Percentiles rank a stretch among this genome's conserved stretches.
These are phyloP conservation scores for Dipodascopsis tothii DNA, from an alignment of 805 yeast species.

Conservation along the genomic window DNA sequence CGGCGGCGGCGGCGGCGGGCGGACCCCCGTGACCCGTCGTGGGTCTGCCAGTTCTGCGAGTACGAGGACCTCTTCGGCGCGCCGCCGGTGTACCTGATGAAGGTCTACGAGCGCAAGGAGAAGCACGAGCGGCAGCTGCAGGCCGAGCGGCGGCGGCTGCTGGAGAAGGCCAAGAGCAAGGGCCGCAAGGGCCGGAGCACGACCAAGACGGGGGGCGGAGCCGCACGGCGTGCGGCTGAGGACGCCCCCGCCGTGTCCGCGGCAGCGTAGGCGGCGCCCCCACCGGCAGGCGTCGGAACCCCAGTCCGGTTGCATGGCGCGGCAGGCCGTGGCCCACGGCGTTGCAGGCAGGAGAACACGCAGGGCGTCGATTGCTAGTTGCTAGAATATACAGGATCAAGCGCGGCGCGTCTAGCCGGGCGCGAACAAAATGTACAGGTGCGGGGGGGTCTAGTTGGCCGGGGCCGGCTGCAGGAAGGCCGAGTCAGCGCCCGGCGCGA, in stretches of 20 bases:
- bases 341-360: neutral
- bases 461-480: slow-evolving; percentile 1
- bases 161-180: slow-evolving; percentile 22
- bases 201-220: slow-evolving; percentile 1
- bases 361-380: neutral
- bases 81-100: slow-evolving; percentile 19
- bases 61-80: slow-evolving; percentile 22
- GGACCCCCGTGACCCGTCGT: slow-evolving; percentile 15
- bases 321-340: too few relatives aligned
- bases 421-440: too few relatives aligned
- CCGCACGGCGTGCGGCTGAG: neutral
- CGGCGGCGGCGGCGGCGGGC: slow-evolving; percentile 18
- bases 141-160: slow-evolving; percentile 18
- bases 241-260: slow-evolving; percentile 2
- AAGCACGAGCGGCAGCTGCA: slow-evolving; percentile 15
- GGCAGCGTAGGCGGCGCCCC: slow-evolving; percentile 1
- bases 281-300: neutral
- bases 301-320: too few relatives aligned
- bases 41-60: slow-evolving; percentile 27
- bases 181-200: slow-evolving; percentile 13
- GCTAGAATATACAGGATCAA: too few relatives aligned
- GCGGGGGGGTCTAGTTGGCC: too few relatives aligned
- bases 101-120: slow-evolving; percentile 18
- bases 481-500: slow-evolving; percentile 47
- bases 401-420: too few relatives aligned